Conservation (phyloP, 2,329 filamentous ascomycete species). For the Verticillium dahliae region DNA sequence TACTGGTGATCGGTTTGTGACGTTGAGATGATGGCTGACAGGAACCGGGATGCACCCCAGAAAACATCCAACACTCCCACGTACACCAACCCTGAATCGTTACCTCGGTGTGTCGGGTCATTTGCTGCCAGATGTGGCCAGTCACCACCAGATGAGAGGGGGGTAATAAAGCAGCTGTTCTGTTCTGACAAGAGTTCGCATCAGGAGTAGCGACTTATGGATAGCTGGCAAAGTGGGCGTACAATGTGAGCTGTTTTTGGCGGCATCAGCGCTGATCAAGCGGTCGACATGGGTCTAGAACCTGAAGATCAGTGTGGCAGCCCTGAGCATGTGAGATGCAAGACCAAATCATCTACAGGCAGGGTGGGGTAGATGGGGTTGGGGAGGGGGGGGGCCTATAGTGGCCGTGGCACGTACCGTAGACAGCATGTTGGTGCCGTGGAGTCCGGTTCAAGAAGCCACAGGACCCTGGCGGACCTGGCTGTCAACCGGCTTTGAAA, state of each 20-base stretch:
- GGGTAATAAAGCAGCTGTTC: background rate
- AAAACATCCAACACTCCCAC: no score
- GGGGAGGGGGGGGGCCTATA: background rate
- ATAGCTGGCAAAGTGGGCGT: background rate
- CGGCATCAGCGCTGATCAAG: background rate
- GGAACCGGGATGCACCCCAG: no score
- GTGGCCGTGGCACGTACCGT: background rate
- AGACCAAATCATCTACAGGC: background rate
- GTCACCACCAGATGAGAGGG: background rate
- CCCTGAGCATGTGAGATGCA: background rate
- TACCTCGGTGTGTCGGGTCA: no score
- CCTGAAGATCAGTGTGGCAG: background rate
- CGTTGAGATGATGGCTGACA: no score
- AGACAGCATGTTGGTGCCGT: background rate
- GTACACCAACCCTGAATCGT: no score
- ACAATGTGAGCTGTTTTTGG: background rate
- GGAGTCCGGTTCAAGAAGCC: background rate
- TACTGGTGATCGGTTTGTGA: no score
- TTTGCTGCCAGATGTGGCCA: background rate
- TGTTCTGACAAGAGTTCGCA: background rate
- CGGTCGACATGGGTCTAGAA: background rate
- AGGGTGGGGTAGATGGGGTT: background rate
- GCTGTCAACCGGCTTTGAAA: background rate
- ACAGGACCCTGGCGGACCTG: background rate
- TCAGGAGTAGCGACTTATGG: background rate